Base-by-base conservation (phyloP, 2,329 filamentous ascomycete genomes). In the Fusarium euwallaceae region DNA sequence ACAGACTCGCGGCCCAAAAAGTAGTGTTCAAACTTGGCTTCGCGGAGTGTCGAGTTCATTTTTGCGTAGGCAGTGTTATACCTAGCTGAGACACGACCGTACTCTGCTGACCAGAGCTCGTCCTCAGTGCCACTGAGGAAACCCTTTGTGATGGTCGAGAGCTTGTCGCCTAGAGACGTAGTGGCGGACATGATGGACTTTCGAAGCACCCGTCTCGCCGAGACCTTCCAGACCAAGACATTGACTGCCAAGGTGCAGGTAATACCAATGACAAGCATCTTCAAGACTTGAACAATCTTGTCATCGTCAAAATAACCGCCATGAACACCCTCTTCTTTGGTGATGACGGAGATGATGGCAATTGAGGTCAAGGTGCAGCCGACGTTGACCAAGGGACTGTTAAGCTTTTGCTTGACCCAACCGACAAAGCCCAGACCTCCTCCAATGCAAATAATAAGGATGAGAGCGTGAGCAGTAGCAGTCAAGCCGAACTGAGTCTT, bases 21-120 rank as follows among this genome's bases (percentile, higher is more conserved):
- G 79, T 94, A 98, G 79, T 98, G 94, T 82, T 98, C 96, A 68
- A 94, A 92, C 80, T 96, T 97, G 16, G 95, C 93, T 82, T 98
- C 96, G 72, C 91, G 90, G 14, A 98, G 86, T 70, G 94, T 92
- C 80, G 93, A 94, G 61, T 93, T 91, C 81, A 98, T 91, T 39
- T 90, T 88, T 16, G 88, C 87, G 78, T 95, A 92, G 2, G 91
- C 90, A 5, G 89, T 87, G 74, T 90, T 91, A 83, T 95, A 96
- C 45, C 87, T 87, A 3, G 87, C 85, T 16, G 89, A 89, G 39
- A 92, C 89, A 61, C 88, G 86, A 48, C 88, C 82, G 80, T 95
- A 96, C 14, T 90, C 88, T 2, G 89, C 84, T 2, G 92, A 91
- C 66, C 89, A 88, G 67, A 98, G 85, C 62, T 97, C 94, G 55